Conservation (phyloP, 1,284 basidiomycete genomes). For the Ustilago sp. region DNA sequence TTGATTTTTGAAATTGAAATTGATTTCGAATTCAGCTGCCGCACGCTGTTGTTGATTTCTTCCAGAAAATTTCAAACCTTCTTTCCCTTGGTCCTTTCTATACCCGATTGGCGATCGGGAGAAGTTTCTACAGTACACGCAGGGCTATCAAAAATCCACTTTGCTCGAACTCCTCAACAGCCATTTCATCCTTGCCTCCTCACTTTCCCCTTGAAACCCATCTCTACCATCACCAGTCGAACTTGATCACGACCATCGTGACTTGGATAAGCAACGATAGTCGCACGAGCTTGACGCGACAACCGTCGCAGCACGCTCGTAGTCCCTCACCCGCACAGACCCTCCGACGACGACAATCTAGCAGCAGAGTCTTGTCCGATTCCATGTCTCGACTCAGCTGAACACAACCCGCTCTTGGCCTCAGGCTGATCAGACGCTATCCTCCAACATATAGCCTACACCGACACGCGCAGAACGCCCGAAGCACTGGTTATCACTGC, state of each 20-base stretch:
- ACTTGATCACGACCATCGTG: not conserved
- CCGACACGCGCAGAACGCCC: not conserved
- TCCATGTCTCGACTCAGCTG: not conserved
- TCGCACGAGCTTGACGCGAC: not conserved
- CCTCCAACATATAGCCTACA: not conserved
- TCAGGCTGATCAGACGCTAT: not conserved
- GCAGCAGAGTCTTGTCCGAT: not conserved
- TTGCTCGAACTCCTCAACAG: not conserved
- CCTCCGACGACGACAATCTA: not conserved
- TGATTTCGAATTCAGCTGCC: not conserved
- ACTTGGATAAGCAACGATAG: not conserved
- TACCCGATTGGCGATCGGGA: conserved; percentile 30
- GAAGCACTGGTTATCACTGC: not conserved
- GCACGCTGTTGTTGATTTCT: conserved; percentile 14
- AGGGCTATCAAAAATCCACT: conserved; percentile 8
- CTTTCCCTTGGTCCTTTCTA: not conserved
- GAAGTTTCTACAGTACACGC: conserved; percentile 1
- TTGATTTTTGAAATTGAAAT: not conserved
- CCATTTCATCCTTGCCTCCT: not conserved
- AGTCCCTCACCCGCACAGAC: not conserved
- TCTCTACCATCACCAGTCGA: not conserved
- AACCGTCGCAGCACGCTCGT: not conserved
- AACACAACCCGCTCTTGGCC: not conserved
- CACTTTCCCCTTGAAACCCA: not conserved
- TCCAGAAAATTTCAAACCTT: conserved; percentile 34